These are phyloP conservation scores for Myotisia sp. DNA, from an alignment of 2,329 filamentous ascomycete genomes.

Conservation along the genomic window DNA sequence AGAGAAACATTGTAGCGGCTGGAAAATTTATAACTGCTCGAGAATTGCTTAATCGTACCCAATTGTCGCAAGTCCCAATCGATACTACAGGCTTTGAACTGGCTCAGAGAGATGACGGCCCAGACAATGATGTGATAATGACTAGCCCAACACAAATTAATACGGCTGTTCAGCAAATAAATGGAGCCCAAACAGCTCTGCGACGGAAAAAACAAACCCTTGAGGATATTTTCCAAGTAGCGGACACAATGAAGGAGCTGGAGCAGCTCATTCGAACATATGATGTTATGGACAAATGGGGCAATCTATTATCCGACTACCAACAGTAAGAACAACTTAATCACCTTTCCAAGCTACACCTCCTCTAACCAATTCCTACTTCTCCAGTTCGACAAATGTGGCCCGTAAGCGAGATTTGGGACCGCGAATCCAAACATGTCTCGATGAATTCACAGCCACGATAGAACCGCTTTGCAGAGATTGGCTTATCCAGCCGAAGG, in stretches of 20 bases:
- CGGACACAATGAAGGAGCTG: constrained; percentile 44
- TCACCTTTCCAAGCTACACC: neutral
- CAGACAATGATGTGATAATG: too few species aligned
- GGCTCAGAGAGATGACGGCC: too few species aligned
- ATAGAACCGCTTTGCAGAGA: constrained; percentile 48
- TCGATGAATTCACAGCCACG: constrained; percentile 41
- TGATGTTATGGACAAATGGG: constrained; percentile 54
- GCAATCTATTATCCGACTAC: constrained; percentile 37
- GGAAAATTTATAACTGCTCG: constrained; percentile 41
- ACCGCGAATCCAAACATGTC: constrained; percentile 42
- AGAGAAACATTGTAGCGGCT: constrained; percentile 16
- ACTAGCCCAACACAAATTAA: neutral
- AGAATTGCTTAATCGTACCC: constrained; percentile 38
- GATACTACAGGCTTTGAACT: constrained; percentile 21
- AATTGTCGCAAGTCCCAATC: constrained; percentile 34
- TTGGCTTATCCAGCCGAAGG: constrained; percentile 45
- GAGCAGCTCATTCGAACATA: constrained; percentile 53
- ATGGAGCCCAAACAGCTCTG: constrained; percentile 11
- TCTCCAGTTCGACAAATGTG: too few species aligned
- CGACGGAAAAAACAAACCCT: neutral
- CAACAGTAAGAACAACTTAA: constrained; percentile 29
- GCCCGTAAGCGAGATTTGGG: too few species aligned
- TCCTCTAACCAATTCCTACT: neutral
- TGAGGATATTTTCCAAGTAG: constrained; percentile 29
- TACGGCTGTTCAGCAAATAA: constrained; percentile 11